Percentiles rank a stretch among this genome's conserved stretches.
Conservation (phyloP, 208 protist species). For the Strigomonas culicis region DNA sequence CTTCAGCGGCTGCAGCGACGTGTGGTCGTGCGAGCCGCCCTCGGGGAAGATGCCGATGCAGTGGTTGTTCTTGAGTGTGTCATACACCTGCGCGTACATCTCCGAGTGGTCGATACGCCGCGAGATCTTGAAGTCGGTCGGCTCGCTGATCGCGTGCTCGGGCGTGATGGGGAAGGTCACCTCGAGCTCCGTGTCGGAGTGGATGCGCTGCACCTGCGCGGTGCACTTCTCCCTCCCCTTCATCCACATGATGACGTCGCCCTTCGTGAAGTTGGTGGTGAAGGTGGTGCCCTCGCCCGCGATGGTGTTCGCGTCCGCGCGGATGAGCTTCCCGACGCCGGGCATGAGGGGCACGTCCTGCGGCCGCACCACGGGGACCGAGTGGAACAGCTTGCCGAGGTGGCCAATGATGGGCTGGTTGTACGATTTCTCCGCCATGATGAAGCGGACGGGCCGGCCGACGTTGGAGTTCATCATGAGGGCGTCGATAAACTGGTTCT, state of each 20-base stretch:
- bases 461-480: slow-evolving; percentile 88
- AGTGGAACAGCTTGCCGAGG: slow-evolving; percentile 82
- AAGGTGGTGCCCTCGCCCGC: slow-evolving; percentile 75
- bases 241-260: slow-evolving; percentile 77
- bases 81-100: slow-evolving; percentile 90
- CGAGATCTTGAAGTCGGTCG: slow-evolving; percentile 65
- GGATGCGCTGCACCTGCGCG: slow-evolving; percentile 60
- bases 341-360: slow-evolving; percentile 80
- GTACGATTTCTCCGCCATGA: slow-evolving; percentile 93
- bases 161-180: slow-evolving; percentile 70
- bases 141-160: slow-evolving; percentile 35
- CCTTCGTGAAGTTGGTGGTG: slow-evolving; percentile 36
- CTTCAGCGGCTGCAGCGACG: slow-evolving; percentile 94
- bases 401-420: slow-evolving; percentile 71
- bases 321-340: slow-evolving; percentile 47
- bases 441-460: slow-evolving; percentile 77
- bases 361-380: slow-evolving; percentile 90
- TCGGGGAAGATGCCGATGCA: slow-evolving; percentile 96
- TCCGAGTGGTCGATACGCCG: slow-evolving; percentile 89
- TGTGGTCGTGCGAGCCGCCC: slow-evolving; percentile 94
- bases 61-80: slow-evolving; percentile 72
- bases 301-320: slow-evolving; percentile 44
- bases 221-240: slow-evolving; percentile 32
- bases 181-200: slow-evolving; percentile 67
- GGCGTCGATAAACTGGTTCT: slow-evolving; percentile 93